phyloP scores from a whole-genome alignment of 1,284 basidiomycete species.

The Phellinidium pouzarii region DNA sequence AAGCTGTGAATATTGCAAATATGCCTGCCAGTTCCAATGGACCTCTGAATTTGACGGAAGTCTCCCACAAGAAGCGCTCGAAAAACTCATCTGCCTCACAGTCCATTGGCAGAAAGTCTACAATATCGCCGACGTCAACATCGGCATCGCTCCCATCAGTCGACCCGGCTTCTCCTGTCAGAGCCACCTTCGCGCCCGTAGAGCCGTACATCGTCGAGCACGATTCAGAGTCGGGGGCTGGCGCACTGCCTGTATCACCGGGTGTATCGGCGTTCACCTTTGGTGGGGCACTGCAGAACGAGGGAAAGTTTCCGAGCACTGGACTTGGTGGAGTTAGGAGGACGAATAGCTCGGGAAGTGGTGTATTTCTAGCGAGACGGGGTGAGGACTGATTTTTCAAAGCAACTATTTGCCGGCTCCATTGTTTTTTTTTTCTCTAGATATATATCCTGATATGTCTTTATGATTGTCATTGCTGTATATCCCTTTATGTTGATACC shows the following conservation, averaged over 20 bases:
- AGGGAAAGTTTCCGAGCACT: slow-evolving; percentile 13
- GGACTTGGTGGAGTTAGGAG: slow-evolving; percentile 18
- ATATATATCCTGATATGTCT: not conserved
- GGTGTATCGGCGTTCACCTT: not conserved
- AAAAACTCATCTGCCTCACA: slow-evolving; percentile 25
- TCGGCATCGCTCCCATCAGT: slow-evolving; percentile 23
- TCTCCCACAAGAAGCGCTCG: slow-evolving; percentile 23
- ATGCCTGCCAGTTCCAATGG: slow-evolving; percentile 13
- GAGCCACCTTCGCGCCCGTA: not conserved
- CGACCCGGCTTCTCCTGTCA: slow-evolving; percentile 2
- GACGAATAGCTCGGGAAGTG: slow-evolving; percentile 17
- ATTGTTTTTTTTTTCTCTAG: too few species aligned
- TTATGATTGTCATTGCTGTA: not conserved
- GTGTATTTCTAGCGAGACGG: slow-evolving; percentile 17
- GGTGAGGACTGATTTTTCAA: slow-evolving; percentile 16
- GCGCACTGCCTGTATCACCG: not conserved
- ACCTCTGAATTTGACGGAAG: slow-evolving; percentile 1
- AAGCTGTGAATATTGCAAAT: slow-evolving; percentile 17
- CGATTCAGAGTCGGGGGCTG: not conserved
- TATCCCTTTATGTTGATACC: not conserved
- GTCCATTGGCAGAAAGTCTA: slow-evolving; percentile 25
- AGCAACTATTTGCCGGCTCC: too few species aligned
- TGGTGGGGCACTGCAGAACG: not conserved
- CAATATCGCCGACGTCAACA: slow-evolving; percentile 29
- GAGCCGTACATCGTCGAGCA: slow-evolving; percentile 15